Evolutionary conservation across 768 basidiomycete genomes (phyloP).

Genomic region (Trametes elegans): DNA sequence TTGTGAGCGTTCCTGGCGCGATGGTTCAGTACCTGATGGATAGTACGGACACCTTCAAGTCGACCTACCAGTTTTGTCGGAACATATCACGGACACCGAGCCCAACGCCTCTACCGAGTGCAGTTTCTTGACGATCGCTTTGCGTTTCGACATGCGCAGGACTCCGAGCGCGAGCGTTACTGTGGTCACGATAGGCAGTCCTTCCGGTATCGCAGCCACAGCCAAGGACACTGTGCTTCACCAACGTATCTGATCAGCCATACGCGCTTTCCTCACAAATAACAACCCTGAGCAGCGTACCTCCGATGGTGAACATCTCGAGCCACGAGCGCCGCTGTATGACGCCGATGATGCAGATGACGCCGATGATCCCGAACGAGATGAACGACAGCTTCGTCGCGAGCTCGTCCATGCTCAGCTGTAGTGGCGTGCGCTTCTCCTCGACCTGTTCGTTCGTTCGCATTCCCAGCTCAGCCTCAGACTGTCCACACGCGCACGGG

Average conservation of each 20-base stretch:
- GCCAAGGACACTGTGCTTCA: slow-evolving; percentile 80
- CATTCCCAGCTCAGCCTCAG: not conserved
- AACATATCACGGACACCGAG: slow-evolving; percentile 95
- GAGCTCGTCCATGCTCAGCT: slow-evolving; percentile 94
- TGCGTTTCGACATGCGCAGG: slow-evolving; percentile 88
- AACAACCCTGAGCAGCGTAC: slow-evolving; percentile 43
- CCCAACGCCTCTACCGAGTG: slow-evolving; percentile 94
- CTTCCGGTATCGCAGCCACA: slow-evolving; percentile 98
- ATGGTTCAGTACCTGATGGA: no score
- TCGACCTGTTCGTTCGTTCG: slow-evolving; percentile 47
- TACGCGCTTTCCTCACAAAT: no score
- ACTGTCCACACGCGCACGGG: no score
- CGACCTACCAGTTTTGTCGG: slow-evolving; percentile 86
- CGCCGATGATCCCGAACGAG: slow-evolving; percentile 92
- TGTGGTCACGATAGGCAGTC: slow-evolving; percentile 94
- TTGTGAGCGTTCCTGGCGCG: slow-evolving; percentile 89
- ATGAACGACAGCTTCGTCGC: slow-evolving; percentile 87
- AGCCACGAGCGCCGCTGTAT: slow-evolving; percentile 85
- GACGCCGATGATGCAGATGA: slow-evolving; percentile 90
- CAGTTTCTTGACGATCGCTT: slow-evolving; percentile 95
- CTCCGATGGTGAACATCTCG: slow-evolving; percentile 99
- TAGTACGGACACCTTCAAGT: no score
- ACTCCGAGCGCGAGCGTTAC: slow-evolving; percentile 96
- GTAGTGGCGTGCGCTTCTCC: slow-evolving; percentile 89
- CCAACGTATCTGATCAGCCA: slow-evolving; percentile 15